Conservation (phyloP, 2,329 filamentous ascomycete genomes). For the Fonsecaea pugnacius region DNA sequence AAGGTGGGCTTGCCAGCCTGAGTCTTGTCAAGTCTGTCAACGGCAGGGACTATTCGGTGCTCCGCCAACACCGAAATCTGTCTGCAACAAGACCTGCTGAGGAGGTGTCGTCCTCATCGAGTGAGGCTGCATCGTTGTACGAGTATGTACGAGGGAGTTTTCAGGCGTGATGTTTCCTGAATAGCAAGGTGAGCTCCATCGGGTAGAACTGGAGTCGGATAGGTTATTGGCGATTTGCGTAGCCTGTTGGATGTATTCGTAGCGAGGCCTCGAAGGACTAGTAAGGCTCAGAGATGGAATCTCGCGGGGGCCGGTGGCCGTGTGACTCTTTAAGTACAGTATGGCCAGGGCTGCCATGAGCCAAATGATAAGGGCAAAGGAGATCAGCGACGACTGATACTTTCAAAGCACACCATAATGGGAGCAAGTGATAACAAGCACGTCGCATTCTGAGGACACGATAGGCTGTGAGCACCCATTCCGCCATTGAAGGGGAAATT, state of each 20-base stretch:
- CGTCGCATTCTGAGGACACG: slow-evolving; percentile 3
- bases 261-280: slow-evolving; percentile 3
- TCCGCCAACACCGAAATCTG: neutral
- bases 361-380: slow-evolving; percentile 25
- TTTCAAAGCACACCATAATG: slow-evolving; percentile 7
- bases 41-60: neutral
- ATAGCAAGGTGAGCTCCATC: neutral
- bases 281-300: slow-evolving; percentile 4
- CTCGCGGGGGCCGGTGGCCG: neutral
- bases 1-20: neutral
- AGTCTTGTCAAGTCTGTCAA: neutral
- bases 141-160: neutral
- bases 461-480: slow-evolving; percentile 14
- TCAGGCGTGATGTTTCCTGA: neutral
- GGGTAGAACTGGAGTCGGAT: neutral
- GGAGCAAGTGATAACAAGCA: slow-evolving; percentile 12
- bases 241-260: slow-evolving; percentile 3
- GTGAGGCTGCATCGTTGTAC: neutral
- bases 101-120: neutral
- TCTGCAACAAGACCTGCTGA: neutral
- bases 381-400: slow-evolving; percentile 23
- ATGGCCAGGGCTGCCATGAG: neutral
- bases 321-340: slow-evolving; percentile 17
- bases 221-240: neutral
- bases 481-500: slow-evolving; percentile 5